Evolutionary conservation across 2,329 filamentous ascomycete genomes (phyloP).

Genomic region (Fusarium hainanense): DNA sequence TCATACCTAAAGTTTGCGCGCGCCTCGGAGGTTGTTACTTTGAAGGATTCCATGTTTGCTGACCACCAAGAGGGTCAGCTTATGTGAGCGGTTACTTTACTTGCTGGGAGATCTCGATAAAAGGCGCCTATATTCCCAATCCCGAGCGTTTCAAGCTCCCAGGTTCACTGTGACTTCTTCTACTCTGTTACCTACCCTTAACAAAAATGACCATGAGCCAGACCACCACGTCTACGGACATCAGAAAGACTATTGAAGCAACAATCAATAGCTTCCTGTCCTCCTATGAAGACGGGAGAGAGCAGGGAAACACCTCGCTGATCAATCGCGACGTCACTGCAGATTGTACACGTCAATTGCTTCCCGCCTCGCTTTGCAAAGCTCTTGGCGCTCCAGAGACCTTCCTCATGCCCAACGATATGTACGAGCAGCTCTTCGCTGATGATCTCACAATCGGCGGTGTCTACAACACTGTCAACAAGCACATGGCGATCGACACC

Average conservation of each 20-base stretch:
- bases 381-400: conserved; percentile 6
- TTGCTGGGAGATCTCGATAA: not conserved
- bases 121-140: not conserved
- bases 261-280: conserved; percentile 19
- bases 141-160: rapidly evolving
- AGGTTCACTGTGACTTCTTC: not conserved
- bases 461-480: conserved; percentile 1
- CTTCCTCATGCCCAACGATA: conserved; percentile 15
- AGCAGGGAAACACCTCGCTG: conserved; percentile 1
- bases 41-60: not conserved
- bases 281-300: conserved; percentile 25
- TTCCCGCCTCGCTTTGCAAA: conserved; percentile 18
- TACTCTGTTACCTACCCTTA: rapidly evolving
- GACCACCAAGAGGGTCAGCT: conserved; percentile 1
- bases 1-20: not conserved
- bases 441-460: conserved; percentile 20
- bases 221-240: not conserved
- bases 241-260: conserved; percentile 17
- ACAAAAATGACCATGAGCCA: not conserved
- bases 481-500: conserved; percentile 15
- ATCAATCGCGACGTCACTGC: conserved; percentile 28
- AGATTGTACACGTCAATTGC: conserved; percentile 25
- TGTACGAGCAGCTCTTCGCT: conserved; percentile 16
- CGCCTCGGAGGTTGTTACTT: not conserved
- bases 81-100: not conserved